These are phyloP conservation scores for Phytophthora fragariae DNA, from an alignment of 352 stramenopile species.

Conservation along the genomic window DNA sequence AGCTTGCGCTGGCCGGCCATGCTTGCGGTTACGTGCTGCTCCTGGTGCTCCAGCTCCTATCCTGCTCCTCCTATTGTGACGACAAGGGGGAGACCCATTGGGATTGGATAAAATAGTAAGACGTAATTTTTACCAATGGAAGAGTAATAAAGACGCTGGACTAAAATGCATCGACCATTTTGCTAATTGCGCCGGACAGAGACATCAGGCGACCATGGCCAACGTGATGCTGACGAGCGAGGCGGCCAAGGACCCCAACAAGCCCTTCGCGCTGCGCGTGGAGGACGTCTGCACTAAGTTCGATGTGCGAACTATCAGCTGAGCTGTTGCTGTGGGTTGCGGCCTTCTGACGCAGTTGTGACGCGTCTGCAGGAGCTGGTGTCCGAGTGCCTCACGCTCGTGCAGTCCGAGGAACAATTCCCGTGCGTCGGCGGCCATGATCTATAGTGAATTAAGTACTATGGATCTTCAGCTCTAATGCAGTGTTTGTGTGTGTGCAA, in stretches of 20 bases:
- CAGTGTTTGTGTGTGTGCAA: background rate
- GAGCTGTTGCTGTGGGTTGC: background rate
- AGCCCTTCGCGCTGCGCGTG: conserved; percentile 85
- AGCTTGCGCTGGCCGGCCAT: conserved; percentile 90
- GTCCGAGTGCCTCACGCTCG: conserved; percentile 74
- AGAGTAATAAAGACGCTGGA: no score
- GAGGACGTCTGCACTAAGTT: conserved; percentile 89
- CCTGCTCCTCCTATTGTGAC: background rate
- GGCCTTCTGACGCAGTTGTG: conserved; percentile 16
- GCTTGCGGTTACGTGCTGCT: background rate
- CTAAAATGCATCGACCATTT: no score
- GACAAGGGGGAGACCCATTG: no score
- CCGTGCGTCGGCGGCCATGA: conserved; percentile 43
- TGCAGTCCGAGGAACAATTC: conserved; percentile 81
- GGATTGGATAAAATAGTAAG: no score
- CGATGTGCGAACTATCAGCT: conserved; percentile 51
- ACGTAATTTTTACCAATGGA: no score
- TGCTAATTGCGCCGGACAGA: no score
- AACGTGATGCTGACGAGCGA: conserved; percentile 91
- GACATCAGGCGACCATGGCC: conserved; percentile 52
- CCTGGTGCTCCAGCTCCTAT: no score
- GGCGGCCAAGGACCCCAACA: conserved; percentile 90
- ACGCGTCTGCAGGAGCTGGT: conserved; percentile 65
- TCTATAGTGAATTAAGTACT: background rate
- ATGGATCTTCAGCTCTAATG: no score